These are phyloP conservation scores for Brassica balearica DNA, from an alignment of 441 rosid genomes.

Conservation along the genomic window DNA sequence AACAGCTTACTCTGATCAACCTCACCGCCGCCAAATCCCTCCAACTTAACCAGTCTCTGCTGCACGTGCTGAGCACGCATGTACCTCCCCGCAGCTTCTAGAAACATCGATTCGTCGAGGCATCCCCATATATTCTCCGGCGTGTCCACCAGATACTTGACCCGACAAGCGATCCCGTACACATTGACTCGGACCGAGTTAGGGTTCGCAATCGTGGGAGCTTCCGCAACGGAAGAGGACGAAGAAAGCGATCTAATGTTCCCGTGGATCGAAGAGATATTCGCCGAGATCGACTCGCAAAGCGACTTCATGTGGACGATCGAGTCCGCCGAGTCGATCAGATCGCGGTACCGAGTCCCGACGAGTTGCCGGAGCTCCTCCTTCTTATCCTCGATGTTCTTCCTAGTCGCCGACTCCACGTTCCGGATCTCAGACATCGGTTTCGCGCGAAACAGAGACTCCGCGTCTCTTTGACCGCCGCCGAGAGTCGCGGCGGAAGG, in stretches of 20 bases:
- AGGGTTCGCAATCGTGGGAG: constrained; percentile 53
- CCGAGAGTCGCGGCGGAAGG: constrained; percentile 47
- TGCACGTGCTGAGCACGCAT: constrained; percentile 93
- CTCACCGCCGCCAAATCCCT: constrained; percentile 41
- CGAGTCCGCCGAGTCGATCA: constrained; percentile 96
- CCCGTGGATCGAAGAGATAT: constrained; percentile 68
- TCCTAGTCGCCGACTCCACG: constrained; percentile 69
- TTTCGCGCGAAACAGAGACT: constrained; percentile 79
- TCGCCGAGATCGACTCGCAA: constrained; percentile 70
- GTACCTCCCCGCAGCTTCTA: constrained; percentile 91
- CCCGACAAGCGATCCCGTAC: constrained; percentile 90
- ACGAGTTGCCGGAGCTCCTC: constrained; percentile 93
- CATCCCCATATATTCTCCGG: constrained; percentile 99
- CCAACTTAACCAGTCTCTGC: constrained; percentile 45
- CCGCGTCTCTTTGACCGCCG: constrained; percentile 81
- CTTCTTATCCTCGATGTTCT: constrained; percentile 88
- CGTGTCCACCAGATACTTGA: constrained; percentile 91
- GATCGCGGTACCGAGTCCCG: constrained; percentile 89
- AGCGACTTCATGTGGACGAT: constrained; percentile 88
- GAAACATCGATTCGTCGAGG: constrained; percentile 91
- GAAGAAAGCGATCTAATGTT: constrained; percentile 67
- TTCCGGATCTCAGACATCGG: constrained; percentile 80
- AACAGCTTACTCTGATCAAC: constrained; percentile 61
- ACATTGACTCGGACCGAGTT: constrained; percentile 52
- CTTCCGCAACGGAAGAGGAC: constrained; percentile 54